Conservation (phyloP, 2,329 filamentous ascomycete genomes). For the Atkinsonella texensis region DNA sequence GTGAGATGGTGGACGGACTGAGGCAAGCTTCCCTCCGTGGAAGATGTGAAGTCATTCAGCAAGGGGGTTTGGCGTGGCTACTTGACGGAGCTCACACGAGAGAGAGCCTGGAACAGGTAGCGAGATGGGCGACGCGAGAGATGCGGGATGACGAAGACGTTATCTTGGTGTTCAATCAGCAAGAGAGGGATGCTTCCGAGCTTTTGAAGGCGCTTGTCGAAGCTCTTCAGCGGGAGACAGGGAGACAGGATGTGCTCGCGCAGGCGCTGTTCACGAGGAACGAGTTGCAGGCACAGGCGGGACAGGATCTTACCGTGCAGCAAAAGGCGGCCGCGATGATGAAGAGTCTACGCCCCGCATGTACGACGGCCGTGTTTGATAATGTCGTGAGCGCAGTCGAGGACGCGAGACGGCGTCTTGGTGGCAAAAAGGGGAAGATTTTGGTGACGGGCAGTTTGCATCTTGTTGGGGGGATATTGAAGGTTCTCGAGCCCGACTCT, state of each 20-base stretch:
- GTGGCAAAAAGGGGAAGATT: constrained; percentile 30
- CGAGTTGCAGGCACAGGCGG: constrained; percentile 20
- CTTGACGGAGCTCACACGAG: constrained; percentile 82
- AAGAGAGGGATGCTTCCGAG: constrained; percentile 62
- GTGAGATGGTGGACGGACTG: constrained; percentile 50
- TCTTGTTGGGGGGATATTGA: constrained; percentile 67
- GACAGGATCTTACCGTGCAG: constrained; percentile 47
- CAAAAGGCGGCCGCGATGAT: constrained; percentile 51
- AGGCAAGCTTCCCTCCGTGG: constrained; percentile 58
- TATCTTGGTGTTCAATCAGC: constrained; percentile 83
- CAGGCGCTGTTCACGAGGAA: constrained; percentile 77
- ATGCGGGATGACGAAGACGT: constrained; percentile 21
- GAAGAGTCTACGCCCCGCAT: constrained; percentile 38
- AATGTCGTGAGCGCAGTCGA: constrained; percentile 62
- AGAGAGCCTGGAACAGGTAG: constrained; percentile 68
- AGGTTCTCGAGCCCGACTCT: constrained; percentile 47
- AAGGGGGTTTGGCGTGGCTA: constrained; percentile 53
- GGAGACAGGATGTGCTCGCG: constrained; percentile 40
- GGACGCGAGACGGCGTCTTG: constrained; percentile 33
- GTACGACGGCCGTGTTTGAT: constrained; percentile 39
- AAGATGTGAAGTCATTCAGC: constrained; percentile 57
- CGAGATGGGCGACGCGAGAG: constrained; percentile 58
- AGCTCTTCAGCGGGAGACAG: constrained; percentile 33
- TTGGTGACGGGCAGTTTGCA: constrained; percentile 78
- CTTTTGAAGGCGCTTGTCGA: constrained; percentile 52